A percentile compares a stretch with the other conserved stretches of the same genome.
These are phyloP conservation scores for Salvia hispanica DNA, from an alignment of 257 asterid genomes.

Conservation along the genomic window DNA sequence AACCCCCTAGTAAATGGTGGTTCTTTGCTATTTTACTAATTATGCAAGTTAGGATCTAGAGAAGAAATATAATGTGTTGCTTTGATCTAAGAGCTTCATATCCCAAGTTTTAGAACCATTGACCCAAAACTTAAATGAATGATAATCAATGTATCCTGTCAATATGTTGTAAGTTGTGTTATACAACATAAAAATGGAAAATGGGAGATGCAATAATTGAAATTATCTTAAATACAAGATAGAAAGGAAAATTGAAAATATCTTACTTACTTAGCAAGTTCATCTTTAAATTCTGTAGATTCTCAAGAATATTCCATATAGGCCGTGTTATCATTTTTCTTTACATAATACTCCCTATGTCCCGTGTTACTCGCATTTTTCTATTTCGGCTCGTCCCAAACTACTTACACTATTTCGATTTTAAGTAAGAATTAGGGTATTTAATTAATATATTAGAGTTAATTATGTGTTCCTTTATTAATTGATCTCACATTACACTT, in stretches of 20 bases:
- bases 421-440: too few species aligned
- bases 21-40: constrained; percentile 2
- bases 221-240: not conserved
- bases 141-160: not conserved
- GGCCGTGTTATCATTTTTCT: not conserved
- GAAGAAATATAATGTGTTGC: constrained; percentile 15
- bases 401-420: too few species aligned
- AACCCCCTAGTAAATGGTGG: not conserved
- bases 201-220: not conserved
- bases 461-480: too few species aligned
- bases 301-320: not conserved
- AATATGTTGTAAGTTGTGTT: not conserved
- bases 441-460: too few species aligned
- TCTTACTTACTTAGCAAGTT: not conserved
- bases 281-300: not conserved
- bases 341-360: too few species aligned
- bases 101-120: not conserved
- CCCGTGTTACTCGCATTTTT: too few species aligned
- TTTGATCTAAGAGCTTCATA: not conserved
- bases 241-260: not conserved
- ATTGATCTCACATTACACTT: too few species aligned
- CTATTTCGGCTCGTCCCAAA: too few species aligned
- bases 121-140: not conserved
- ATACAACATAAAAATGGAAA: not conserved
- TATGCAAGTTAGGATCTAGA: not conserved